phyloP scores from a whole-genome alignment of 352 stramenopile species.

The Phytophthora lateralis region DNA sequence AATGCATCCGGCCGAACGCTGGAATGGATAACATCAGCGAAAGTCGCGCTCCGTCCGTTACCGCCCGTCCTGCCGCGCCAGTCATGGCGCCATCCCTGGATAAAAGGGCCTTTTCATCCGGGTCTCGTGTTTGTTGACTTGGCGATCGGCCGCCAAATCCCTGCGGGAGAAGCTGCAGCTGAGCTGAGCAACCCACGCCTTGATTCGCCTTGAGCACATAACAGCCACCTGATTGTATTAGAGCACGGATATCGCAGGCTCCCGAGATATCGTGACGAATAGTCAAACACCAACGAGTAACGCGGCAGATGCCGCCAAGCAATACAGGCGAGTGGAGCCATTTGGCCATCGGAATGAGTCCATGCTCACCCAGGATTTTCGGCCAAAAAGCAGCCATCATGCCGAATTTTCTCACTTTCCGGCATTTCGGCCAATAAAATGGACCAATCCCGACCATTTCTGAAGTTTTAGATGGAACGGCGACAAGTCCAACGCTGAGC shows the following conservation, averaged over 20 bases:
- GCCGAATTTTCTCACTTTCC: slow-evolving; percentile 1
- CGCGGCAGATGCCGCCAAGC: not conserved
- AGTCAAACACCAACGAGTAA: not conserved
- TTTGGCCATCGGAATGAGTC: not conserved
- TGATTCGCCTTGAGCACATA: not conserved
- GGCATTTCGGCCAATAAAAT: not conserved
- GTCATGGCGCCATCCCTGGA: not conserved
- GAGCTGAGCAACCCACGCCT: not conserved
- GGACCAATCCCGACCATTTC: not conserved
- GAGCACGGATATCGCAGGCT: not conserved
- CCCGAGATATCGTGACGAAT: not conserved
- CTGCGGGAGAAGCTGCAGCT: not conserved
- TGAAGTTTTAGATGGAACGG: not conserved
- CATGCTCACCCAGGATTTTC: not conserved
- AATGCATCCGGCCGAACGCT: not conserved
- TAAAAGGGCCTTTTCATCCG: not conserved
- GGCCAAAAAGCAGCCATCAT: slow-evolving; percentile 2
- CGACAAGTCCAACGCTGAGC: not conserved
- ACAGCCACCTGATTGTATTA: too few species aligned
- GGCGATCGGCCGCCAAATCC: not conserved
- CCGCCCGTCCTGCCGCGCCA: too few species aligned
- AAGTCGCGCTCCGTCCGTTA: not conserved
- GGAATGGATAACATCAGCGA: not conserved
- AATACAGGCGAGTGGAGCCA: not conserved
- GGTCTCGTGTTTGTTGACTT: not conserved